phyloP scores from a whole-genome alignment of 768 basidiomycete genomes.

The Phylloporus sp. region DNA sequence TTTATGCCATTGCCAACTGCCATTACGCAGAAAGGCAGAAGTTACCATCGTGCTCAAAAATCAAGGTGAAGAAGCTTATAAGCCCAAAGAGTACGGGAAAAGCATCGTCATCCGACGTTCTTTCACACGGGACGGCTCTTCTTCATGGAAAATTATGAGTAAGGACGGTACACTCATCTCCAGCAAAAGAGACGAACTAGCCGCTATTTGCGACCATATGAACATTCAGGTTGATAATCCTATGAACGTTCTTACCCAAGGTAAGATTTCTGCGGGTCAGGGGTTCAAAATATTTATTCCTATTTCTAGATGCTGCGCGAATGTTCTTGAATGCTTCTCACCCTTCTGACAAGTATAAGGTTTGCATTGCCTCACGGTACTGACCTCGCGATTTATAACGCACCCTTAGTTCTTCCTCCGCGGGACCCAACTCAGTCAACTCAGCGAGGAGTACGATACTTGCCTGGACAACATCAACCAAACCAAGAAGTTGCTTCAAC shows the following conservation, averaged over 20 bases:
- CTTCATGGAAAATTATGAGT: conserved; percentile 78
- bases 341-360: conserved; percentile 85
- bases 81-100: conserved; percentile 78
- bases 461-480: conserved; percentile 69
- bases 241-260: conserved; percentile 90
- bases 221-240: conserved; percentile 97
- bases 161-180: conserved; percentile 63
- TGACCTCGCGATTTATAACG: conserved; percentile 1
- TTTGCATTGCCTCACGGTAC: conserved; percentile 27
- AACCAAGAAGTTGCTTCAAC: conserved; percentile 57
- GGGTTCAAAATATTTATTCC: neutral
- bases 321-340: conserved; percentile 84
- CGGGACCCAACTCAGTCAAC: conserved; percentile 86
- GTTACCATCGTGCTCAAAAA: conserved; percentile 85
- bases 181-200: conserved; percentile 77
- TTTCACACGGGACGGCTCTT: conserved; percentile 71
- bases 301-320: conserved; percentile 31
- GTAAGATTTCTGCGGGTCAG: conserved; percentile 28
- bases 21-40: conserved; percentile 40
- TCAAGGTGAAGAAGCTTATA: conserved; percentile 85
- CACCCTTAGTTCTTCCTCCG: conserved; percentile 78
- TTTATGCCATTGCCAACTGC: conserved; percentile 35
- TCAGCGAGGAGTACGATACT: conserved; percentile 79
- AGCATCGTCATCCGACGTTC: conserved; percentile 79
- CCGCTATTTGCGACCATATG: conserved; percentile 90